These are phyloP conservation scores for Linnemannia zychae DNA, from an alignment of 192 early-diverging fungal species.

Conservation along the genomic window DNA sequence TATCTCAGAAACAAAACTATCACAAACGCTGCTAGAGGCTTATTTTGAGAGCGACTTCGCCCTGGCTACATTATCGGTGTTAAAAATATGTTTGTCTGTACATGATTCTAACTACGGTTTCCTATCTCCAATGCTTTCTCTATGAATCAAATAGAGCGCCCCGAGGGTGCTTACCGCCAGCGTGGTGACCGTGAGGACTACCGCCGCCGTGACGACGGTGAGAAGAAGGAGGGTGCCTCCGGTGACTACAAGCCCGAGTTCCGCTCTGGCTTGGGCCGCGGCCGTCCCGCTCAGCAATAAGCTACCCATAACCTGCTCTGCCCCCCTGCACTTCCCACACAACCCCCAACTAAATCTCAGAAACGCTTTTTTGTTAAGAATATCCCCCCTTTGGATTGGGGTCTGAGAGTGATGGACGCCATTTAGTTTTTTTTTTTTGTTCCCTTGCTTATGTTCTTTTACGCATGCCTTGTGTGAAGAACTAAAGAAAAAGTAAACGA, in stretches of 20 bases:
- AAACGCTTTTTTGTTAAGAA: neutral
- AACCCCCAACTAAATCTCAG: neutral
- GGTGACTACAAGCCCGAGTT: conserved; percentile 97
- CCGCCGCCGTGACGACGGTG: conserved; percentile 79
- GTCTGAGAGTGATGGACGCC: conserved; percentile 1
- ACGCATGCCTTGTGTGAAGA: neutral
- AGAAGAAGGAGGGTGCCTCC: conserved; percentile 90
- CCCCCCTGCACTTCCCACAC: neutral
- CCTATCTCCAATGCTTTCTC: neutral
- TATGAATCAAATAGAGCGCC: conserved; percentile 13
- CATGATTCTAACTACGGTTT: neutral
- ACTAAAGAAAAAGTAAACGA: neutral
- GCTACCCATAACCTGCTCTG: neutral
- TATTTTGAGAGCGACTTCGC: neutral
- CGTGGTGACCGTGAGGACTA: conserved; percentile 86
- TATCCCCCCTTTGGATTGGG: conserved; percentile 11
- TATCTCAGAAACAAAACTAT: neutral
- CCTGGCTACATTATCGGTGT: neutral
- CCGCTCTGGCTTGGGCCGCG: conserved; percentile 91
- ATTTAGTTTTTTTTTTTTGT: conserved; percentile 18
- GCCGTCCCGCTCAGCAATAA: conserved; percentile 55
- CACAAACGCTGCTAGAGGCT: neutral
- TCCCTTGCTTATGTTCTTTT: neutral
- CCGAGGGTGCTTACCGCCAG: conserved; percentile 28
- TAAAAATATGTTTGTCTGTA: neutral